Conservation (phyloP, 768 basidiomycete genomes). For the Glaciozyma martinii region DNA sequence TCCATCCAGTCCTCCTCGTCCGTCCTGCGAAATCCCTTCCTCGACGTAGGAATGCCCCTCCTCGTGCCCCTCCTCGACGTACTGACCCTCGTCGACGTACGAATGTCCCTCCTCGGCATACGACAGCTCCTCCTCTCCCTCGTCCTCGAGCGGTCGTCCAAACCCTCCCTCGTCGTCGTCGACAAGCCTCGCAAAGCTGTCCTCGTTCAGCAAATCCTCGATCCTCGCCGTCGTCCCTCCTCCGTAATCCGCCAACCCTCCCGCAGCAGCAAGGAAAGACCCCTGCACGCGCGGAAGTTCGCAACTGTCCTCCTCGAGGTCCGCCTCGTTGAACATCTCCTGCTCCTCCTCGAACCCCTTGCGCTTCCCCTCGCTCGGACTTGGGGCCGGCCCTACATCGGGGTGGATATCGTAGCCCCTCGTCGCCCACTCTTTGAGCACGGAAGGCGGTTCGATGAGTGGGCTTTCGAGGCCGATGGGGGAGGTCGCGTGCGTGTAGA, state of each 20-base stretch:
- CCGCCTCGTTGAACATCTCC: constrained; percentile 37
- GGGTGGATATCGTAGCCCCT: constrained; percentile 35
- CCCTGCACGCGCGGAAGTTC: constrained; percentile 43
- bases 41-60: constrained; percentile 7
- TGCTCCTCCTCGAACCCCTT: neutral
- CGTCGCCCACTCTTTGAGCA: constrained; percentile 44
- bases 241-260: constrained; percentile 18
- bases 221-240: constrained; percentile 21
- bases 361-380: constrained; percentile 15
- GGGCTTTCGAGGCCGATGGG: constrained; percentile 9
- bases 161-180: constrained; percentile 1
- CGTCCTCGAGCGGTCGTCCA: neutral
- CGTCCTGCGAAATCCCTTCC: neutral
- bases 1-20: constrained; percentile 18
- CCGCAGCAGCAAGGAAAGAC: neutral
- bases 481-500: constrained; percentile 43
- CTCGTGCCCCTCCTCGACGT: constrained; percentile 1
- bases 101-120: neutral
- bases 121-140: neutral
- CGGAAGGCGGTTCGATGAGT: constrained; percentile 39
- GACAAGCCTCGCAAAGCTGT: neutral
- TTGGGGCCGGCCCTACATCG: constrained; percentile 30
- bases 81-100: constrained; percentile 3
- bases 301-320: constrained; percentile 50
- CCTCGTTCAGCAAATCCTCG: constrained; percentile 19